Evolutionary conservation across 2,329 filamentous ascomycete genomes (phyloP).

Genomic region (Simplicillium aogashimaense): DNA sequence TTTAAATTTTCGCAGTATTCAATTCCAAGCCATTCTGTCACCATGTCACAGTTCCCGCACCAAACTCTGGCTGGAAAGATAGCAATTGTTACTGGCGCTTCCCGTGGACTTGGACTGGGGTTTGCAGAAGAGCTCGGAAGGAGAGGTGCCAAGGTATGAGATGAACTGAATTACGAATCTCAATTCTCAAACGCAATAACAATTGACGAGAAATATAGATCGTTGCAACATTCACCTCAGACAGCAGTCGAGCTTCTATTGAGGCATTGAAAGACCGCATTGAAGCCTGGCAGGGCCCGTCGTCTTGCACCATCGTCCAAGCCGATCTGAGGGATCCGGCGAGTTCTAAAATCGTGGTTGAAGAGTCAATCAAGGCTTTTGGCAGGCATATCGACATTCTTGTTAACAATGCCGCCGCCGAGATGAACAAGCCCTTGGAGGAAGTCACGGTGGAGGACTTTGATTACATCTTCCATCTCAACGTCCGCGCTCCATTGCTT

Average conservation of each 20-base stretch:
- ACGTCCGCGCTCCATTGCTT: conserved; percentile 43
- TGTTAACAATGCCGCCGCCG: conserved; percentile 28
- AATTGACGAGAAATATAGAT: conserved; percentile 9
- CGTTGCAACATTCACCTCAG: conserved; percentile 11
- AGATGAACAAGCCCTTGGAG: conserved; percentile 22
- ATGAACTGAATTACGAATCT: too few species aligned
- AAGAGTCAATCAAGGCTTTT: conserved; percentile 11
- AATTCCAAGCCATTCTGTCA: background rate
- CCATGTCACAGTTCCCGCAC: conserved; percentile 28
- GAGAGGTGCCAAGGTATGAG: conserved; percentile 12
- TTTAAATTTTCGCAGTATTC: too few species aligned
- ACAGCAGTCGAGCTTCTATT: conserved; percentile 6
- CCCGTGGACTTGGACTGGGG: conserved; percentile 63
- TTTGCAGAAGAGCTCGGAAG: conserved; percentile 13
- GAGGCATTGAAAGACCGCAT: conserved; percentile 9
- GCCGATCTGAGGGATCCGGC: conserved; percentile 12
- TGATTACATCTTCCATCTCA: conserved; percentile 43
- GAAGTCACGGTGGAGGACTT: conserved; percentile 40
- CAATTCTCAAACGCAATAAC: too few species aligned
- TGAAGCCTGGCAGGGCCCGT: conserved; percentile 1
- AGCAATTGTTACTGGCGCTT: conserved; percentile 73
- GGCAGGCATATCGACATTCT: conserved; percentile 19
- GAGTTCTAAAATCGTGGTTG: conserved; percentile 20
- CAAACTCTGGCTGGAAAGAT: conserved; percentile 77
- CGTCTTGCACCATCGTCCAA: conserved; percentile 8